These are phyloP conservation scores for Penicillium capsulatum DNA, from an alignment of 2,329 filamentous ascomycete genomes.

Conservation along the genomic window DNA sequence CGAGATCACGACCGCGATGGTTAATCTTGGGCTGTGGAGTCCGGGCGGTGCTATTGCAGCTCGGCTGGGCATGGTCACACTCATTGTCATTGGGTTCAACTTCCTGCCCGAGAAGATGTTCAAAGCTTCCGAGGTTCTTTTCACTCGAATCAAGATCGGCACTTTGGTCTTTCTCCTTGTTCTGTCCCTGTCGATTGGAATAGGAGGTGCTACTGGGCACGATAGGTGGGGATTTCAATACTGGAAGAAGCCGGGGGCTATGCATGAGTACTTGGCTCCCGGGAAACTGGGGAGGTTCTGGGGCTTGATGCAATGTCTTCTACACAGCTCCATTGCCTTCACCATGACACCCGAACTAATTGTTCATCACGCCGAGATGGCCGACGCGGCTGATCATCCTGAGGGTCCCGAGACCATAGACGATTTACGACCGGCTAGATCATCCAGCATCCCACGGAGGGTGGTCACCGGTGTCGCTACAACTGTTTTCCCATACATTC, in stretches of 20 bases:
- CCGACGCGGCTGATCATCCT: conserved; percentile 1
- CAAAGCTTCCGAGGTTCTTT: conserved; percentile 48
- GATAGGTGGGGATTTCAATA: conserved; percentile 50
- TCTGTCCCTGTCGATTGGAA: conserved; percentile 50
- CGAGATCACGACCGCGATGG: conserved; percentile 62
- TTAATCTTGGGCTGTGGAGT: conserved; percentile 60
- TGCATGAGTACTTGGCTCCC: conserved; percentile 45
- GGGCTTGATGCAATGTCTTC: conserved; percentile 48
- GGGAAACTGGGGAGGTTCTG: conserved; percentile 49
- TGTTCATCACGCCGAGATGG: conserved; percentile 44
- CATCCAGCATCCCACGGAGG: conserved; percentile 51
- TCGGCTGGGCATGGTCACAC: conserved; percentile 52
- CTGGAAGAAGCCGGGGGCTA: conserved; percentile 48
- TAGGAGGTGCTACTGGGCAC: conserved; percentile 47
- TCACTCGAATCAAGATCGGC: conserved; percentile 48
- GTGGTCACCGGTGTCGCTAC: conserved; percentile 54
- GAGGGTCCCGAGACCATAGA: conserved; percentile 4
- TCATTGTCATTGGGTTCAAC: conserved; percentile 53
- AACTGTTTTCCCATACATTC: conserved; percentile 56
- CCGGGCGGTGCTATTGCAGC: conserved; percentile 36
- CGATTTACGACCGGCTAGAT: conserved; percentile 44
- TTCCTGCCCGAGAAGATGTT: conserved; percentile 47
- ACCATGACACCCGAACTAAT: conserved; percentile 52
- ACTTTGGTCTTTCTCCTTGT: conserved; percentile 48
- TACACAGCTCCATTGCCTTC: conserved; percentile 51